These are phyloP conservation scores for Dioszegia hungarica DNA, from an alignment of 768 basidiomycete species.

Conservation along the genomic window DNA sequence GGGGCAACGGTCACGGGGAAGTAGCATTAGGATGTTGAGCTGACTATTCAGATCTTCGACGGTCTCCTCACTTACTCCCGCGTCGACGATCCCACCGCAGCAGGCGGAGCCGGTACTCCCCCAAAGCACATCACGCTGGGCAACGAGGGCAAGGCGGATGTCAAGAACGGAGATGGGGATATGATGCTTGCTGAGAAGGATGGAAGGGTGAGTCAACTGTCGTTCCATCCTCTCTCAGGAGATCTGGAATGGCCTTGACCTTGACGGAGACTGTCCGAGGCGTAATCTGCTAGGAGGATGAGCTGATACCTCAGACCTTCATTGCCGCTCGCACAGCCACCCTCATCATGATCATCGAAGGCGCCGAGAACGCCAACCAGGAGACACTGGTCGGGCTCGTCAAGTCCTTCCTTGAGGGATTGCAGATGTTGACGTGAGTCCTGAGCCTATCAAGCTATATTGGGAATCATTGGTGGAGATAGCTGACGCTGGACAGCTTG, in stretches of 20 bases:
- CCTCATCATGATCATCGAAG: slow-evolving; percentile 25
- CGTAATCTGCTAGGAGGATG: too few species aligned
- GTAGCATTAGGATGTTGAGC: background rate
- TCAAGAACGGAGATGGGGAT: slow-evolving; percentile 19
- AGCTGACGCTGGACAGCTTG: too few species aligned
- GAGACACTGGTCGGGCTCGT: slow-evolving; percentile 14
- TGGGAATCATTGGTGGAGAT: too few species aligned
- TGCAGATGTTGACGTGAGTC: slow-evolving; percentile 32
- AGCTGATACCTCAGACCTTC: slow-evolving; percentile 20
- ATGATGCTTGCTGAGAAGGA: slow-evolving; percentile 20
- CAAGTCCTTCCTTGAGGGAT: slow-evolving; percentile 22
- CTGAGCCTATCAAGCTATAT: too few species aligned
- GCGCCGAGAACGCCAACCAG: slow-evolving; percentile 13
- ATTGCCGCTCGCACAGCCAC: slow-evolving; percentile 28
- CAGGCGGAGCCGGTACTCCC: slow-evolving; percentile 22
- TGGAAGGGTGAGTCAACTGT: slow-evolving; percentile 32
- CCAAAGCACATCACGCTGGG: slow-evolving; percentile 22
- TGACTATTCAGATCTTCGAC: slow-evolving; percentile 24
- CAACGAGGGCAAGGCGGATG: slow-evolving; percentile 23
- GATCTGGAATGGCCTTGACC: background rate
- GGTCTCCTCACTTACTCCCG: slow-evolving; percentile 26
- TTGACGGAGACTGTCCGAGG: background rate
- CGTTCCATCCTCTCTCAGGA: too few species aligned
- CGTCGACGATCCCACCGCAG: slow-evolving; percentile 25
- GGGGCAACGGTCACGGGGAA: too few species aligned